Evolutionary conservation across 75 land plant genomes (phyloP), one percentile per base, ranked within the genome.

Genomic region (Cryptomeria japonica): DNA sequence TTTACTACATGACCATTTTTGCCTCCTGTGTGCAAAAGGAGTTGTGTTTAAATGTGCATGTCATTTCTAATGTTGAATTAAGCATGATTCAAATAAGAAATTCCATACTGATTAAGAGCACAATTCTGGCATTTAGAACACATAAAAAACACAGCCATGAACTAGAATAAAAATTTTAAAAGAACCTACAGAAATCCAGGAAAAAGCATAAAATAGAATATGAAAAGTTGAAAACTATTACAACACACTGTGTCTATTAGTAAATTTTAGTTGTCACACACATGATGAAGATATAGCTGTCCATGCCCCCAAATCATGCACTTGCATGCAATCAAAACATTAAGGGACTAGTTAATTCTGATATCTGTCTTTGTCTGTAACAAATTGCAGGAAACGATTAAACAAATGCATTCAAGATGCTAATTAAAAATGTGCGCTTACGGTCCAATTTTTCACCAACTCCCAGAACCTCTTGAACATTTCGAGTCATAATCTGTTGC

Each of bases 401-500:
- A 12, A 75, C 8, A 75, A 34, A 75, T 28, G 28, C 70, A 82
- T 46, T 41, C 47, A 46, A 46, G 51, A 80, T 37, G 19, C 49
- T 80, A 80, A 39, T 22, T 56, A 19, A 72, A n/a, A 56, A 19
- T 3, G 46, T 49, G 31, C 58, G 90, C 99, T 90, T 95, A 97
- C 99, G 95, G 86, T 97, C 99, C 88, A 97, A 89, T 88, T 97
- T 94, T 88, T 97, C 98, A 84, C 99, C 99, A 90, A 97, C 99
- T 78, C 99, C 99, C 87, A 97, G 92, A 90, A 97, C 99, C 87
- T 97, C 99, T 86, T 97, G 98, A 36, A 97, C 95, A 89, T 97
- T 97, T 58, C 99, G 96, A 36, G 99, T 97, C 99, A 96, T 97
- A 86, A 97, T 97, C 80, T 97, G 99, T 87, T 97, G 98, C 39